Percentiles rank a stretch among this genome's conserved stretches.
phyloP scores from a whole-genome alignment of 352 stramenopile genomes.

The Detonula confervacea region DNA sequence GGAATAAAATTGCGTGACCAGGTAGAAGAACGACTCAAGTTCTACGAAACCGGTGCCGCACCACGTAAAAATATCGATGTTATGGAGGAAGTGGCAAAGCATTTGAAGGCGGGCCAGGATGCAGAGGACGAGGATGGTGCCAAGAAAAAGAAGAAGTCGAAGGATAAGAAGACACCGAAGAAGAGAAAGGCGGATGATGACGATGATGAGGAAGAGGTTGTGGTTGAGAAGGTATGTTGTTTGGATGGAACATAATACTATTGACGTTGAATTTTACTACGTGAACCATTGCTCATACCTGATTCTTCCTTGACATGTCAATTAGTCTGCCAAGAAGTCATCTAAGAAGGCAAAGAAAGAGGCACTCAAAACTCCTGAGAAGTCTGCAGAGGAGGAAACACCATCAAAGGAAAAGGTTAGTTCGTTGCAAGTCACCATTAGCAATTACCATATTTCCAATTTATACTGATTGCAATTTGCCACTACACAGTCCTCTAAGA shows the following conservation, averaged over 20 bases:
- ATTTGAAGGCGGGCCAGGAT: constrained; percentile 87
- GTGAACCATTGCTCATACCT: not conserved
- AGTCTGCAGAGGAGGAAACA: constrained; percentile 22
- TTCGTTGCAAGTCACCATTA: not conserved
- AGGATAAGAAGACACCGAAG: constrained; percentile 76
- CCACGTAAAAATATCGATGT: constrained; percentile 99
- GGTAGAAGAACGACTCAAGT: constrained; percentile 98
- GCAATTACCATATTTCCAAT: not conserved
- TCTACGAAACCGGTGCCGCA: constrained; percentile 98
- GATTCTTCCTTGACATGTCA: constrained; percentile 1
- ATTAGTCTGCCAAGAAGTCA: constrained; percentile 48
- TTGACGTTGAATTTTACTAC: not conserved
- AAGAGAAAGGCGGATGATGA: constrained; percentile 77
- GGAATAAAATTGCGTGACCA: constrained; percentile 98
- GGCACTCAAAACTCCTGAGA: constrained; percentile 12
- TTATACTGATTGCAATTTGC: not conserved
- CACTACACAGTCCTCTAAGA: too few species aligned
- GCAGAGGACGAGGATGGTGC: constrained; percentile 80
- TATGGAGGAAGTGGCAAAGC: constrained; percentile 94
- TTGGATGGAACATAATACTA: not conserved
- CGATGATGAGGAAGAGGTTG: constrained; percentile 27
- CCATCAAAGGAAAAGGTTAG: constrained; percentile 26
- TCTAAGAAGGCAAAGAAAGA: constrained; percentile 61
- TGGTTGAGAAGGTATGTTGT: not conserved
- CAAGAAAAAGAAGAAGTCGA: constrained; percentile 86